Evolutionary conservation across 108 stramenopile species (phyloP).

Genomic region (Nitzschia palea): DNA sequence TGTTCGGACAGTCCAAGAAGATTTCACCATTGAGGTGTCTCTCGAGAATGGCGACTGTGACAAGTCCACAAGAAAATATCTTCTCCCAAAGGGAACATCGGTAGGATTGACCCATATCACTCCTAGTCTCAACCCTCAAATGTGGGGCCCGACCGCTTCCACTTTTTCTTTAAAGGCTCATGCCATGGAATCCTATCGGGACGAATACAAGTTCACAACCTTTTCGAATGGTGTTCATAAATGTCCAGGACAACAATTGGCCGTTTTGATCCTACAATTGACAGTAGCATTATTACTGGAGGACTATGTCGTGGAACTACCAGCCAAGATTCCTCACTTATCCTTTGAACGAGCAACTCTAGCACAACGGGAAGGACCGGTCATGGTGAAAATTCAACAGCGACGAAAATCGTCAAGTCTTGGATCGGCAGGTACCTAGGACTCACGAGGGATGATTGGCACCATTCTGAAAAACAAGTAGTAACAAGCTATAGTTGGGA

Average conservation of each 20-base stretch:
- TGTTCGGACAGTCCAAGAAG: constrained; percentile 29
- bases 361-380: constrained; percentile 60
- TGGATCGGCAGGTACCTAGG: too few relatives aligned
- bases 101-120: constrained; percentile 45
- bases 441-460: too few relatives aligned
- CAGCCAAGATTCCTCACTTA: constrained; percentile 24
- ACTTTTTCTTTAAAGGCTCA: not conserved
- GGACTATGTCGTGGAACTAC: constrained; percentile 25
- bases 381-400: constrained; percentile 23
- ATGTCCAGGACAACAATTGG: constrained; percentile 54
- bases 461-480: too few relatives aligned
- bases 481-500: too few relatives aligned
- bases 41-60: constrained; percentile 3
- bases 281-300: constrained; percentile 38
- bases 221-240: constrained; percentile 62
- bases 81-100: constrained; percentile 37
- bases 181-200: constrained; percentile 10
- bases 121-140: constrained; percentile 7
- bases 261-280: constrained; percentile 35
- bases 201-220: constrained; percentile 38
- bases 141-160: constrained; percentile 22
- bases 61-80: not conserved
- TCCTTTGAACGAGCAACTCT: constrained; percentile 62
- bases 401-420: not conserved
- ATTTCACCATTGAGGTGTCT: not conserved